These are phyloP conservation scores for Kodamaea leandrae DNA, from an alignment of 805 yeast species.

Conservation along the genomic window DNA sequence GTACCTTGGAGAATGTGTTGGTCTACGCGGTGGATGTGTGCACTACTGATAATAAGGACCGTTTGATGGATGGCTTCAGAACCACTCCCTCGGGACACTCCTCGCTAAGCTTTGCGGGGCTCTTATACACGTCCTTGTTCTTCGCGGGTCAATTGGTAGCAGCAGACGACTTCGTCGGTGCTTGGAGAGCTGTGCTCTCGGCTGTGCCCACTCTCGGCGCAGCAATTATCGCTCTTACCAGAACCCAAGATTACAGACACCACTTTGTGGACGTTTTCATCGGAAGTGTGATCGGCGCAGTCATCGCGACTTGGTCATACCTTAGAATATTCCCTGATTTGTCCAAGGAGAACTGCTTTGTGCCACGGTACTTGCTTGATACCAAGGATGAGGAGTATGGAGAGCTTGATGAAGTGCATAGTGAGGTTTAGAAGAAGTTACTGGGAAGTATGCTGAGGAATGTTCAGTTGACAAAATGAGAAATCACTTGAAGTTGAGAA, in stretches of 20 bases:
- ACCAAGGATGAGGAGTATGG: neutral
- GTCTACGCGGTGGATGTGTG: constrained; percentile 66
- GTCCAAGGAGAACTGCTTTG: constrained; percentile 10
- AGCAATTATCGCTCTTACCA: constrained; percentile 69
- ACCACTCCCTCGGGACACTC: constrained; percentile 86
- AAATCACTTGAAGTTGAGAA: no score
- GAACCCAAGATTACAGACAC: constrained; percentile 92
- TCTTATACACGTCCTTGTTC: constrained; percentile 64
- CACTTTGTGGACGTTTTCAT: constrained; percentile 81
- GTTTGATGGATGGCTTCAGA: constrained; percentile 68
- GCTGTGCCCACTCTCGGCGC: constrained; percentile 67
- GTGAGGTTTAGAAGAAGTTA: no score
- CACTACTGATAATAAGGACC: constrained; percentile 46
- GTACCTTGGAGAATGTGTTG: constrained; percentile 52
- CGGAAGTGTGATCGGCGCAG: constrained; percentile 67
- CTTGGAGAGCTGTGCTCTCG: constrained; percentile 60
- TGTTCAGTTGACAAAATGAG: neutral
- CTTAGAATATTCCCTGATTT: constrained; percentile 50
- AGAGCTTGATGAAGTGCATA: neutral
- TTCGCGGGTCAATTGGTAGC: constrained; percentile 59
- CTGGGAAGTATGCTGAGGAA: neutral
- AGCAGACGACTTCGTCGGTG: constrained; percentile 49
- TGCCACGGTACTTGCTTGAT: constrained; percentile 4
- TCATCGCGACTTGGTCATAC: constrained; percentile 58
- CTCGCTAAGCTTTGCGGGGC: constrained; percentile 64